Conservation (phyloP, 305 asterid species). For the Nicotiana rustica region DNA sequence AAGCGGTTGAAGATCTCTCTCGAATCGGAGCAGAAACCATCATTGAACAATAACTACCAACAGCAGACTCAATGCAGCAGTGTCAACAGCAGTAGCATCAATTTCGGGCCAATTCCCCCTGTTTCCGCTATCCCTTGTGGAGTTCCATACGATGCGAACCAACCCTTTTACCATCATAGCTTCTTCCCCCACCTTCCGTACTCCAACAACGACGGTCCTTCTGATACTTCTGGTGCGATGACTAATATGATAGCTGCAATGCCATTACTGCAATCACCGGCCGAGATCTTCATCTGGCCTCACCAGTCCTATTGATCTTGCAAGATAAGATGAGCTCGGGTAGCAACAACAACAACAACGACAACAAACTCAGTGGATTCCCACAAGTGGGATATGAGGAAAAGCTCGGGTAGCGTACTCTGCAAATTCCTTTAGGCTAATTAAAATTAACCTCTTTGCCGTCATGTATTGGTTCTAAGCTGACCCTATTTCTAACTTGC, state of each 20-base stretch:
- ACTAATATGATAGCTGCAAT: slow-evolving; percentile 49
- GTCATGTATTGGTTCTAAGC: not conserved
- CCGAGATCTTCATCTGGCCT: slow-evolving; percentile 85
- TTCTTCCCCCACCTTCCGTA: slow-evolving; percentile 62
- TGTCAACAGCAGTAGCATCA: slow-evolving; percentile 48
- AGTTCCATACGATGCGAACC: slow-evolving; percentile 55
- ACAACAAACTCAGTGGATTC: too few species aligned
- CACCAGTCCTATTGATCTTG: slow-evolving; percentile 65
- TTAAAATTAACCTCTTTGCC: not conserved
- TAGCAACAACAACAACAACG: too few species aligned
- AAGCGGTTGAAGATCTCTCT: slow-evolving; percentile 52
- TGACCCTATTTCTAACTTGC: not conserved
- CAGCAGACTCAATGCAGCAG: slow-evolving; percentile 50
- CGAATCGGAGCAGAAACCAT: slow-evolving; percentile 62
- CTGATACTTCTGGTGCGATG: slow-evolving; percentile 39
- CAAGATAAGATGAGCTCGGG: too few species aligned
- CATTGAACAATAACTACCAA: slow-evolving; percentile 34
- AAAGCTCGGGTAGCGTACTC: not conserved
- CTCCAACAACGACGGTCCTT: slow-evolving; percentile 32
- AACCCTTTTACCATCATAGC: slow-evolving; percentile 51
- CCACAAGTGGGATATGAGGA: too few species aligned
- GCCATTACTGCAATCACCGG: slow-evolving; percentile 57
- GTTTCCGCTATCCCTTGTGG: slow-evolving; percentile 63
- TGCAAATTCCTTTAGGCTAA: slow-evolving; percentile 7
- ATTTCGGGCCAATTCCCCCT: slow-evolving; percentile 62